Conservation (phyloP, 768 basidiomycete species). For the Tricholoma terreum region DNA sequence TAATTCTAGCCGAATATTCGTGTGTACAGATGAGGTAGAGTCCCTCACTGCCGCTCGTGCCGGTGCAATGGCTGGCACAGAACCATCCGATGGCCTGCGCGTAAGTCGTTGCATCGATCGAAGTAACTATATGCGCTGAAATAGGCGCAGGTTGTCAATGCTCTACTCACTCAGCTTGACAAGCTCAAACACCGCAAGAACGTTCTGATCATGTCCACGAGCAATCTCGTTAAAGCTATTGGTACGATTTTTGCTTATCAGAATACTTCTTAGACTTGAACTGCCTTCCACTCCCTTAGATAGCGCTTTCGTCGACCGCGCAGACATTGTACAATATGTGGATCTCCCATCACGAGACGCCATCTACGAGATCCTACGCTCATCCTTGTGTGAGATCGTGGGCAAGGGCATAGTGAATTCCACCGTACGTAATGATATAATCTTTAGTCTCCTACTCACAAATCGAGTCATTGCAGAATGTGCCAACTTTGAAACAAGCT, state of each 20-base stretch:
- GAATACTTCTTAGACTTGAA: neutral
- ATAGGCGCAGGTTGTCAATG: slow-evolving; percentile 85
- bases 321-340: slow-evolving; percentile 94
- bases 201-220: slow-evolving; percentile 93
- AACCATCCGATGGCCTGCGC: slow-evolving; percentile 91
- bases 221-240: slow-evolving; percentile 92
- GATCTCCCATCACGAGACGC: slow-evolving; percentile 90
- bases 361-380: slow-evolving; percentile 87
- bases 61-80: slow-evolving; percentile 91
- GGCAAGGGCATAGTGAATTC: slow-evolving; percentile 64
- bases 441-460: neutral
- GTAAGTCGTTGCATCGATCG: slow-evolving; percentile 38
- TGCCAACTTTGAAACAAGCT: slow-evolving; percentile 62
- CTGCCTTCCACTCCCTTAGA: slow-evolving; percentile 45
- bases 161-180: slow-evolving; percentile 93
- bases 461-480: slow-evolving; percentile 36
- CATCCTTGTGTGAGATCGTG: slow-evolving; percentile 79
- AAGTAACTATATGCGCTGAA: neutral
- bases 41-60: slow-evolving; percentile 92
- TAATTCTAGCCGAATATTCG: slow-evolving; percentile 2
- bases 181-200: slow-evolving; percentile 92
- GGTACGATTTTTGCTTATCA: slow-evolving; percentile 44
- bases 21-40: slow-evolving; percentile 84
- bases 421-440: slow-evolving; percentile 43
- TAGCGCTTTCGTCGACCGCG: slow-evolving; percentile 92